A percentile compares a stretch with the other conserved stretches of the same genome.
Conservation (phyloP, 495 filamentous ascomycete genomes). For the Xylaria intraflava region DNA sequence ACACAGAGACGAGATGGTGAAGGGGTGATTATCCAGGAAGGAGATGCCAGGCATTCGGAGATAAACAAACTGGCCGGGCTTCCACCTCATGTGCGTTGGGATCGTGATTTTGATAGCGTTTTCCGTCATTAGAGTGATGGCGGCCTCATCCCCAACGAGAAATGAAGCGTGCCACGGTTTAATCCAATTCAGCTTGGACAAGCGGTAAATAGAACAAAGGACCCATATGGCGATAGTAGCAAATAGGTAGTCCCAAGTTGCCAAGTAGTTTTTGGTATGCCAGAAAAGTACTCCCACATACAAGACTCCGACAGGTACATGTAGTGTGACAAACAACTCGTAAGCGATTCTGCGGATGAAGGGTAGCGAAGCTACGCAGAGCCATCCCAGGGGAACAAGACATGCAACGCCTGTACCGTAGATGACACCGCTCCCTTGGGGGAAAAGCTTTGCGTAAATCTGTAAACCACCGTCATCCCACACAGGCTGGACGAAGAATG, state of each 20-base stretch:
- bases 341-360: slow-evolving; percentile 57
- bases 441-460: slow-evolving; percentile 61
- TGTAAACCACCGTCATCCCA: slow-evolving; percentile 67
- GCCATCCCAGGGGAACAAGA: slow-evolving; percentile 68
- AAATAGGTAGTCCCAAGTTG: slow-evolving; percentile 85
- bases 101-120: slow-evolving; percentile 91
- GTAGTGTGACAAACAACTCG: slow-evolving; percentile 75
- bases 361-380: slow-evolving; percentile 77
- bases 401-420: slow-evolving; percentile 90
- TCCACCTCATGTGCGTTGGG: slow-evolving; percentile 87
- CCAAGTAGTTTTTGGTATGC: slow-evolving; percentile 90
- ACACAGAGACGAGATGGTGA: slow-evolving; percentile 88
- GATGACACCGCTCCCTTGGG: slow-evolving; percentile 53
- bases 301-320: slow-evolving; percentile 73
- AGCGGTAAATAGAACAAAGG: slow-evolving; percentile 54
- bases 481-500: slow-evolving; percentile 83
- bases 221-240: slow-evolving; percentile 76
- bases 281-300: slow-evolving; percentile 87
- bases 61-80: slow-evolving; percentile 91
- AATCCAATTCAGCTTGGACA: slow-evolving; percentile 80
- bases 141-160: slow-evolving; percentile 81
- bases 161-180: slow-evolving; percentile 73
- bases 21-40: slow-evolving; percentile 86
- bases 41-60: slow-evolving; percentile 88
- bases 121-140: slow-evolving; percentile 79